Base-by-base conservation (phyloP, 2,329 filamentous ascomycete species). In the Cytospora schulzeri region DNA sequence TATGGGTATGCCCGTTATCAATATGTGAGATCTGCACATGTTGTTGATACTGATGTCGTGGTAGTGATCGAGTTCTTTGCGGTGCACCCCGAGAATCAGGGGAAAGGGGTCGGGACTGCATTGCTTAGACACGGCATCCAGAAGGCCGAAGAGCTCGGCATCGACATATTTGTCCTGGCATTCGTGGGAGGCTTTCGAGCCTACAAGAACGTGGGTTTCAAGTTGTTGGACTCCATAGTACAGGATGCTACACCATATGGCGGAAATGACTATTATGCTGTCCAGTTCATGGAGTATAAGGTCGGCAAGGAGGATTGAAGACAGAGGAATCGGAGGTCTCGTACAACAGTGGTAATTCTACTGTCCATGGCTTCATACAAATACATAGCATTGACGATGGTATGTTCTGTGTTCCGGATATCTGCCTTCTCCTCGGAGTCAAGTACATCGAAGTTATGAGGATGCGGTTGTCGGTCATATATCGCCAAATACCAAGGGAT, bases 31-130 rank as follows among this genome's bases (percentile, higher is more conserved):
- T 41, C 12, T 11, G 9, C 2, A 24, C 7, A 14, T 29, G 2
- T 12, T 1, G 19, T 24, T 57, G n/a, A 50, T n/a, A n/a, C n/a
- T n/a, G n/a, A 2, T 9, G 2, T 4, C 4, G 15, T 1, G 19
- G n/a, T 33, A 72, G 70, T 65, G 17, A 69, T 72, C 8, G 71
- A 72, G 15, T 73, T 70, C 60, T 68, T 73, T 3, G 70, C 69
- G 0, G 69, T 73, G 5, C 70, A 70, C 53, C 71, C 71, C 0
- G 66, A 67, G 0, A 57, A 70, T 24, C 66, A 70, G 26, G 59
- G 68, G 14, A 69, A 57, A 8, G 71, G 70, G 5, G 69, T 73
- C 35, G 71, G 65, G 1, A 68, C 69, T 0, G 58, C 62, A n/a
- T 63, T 72, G 8, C 68, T 72, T 26, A 52, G 56, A 2, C 63